Base-by-base conservation (phyloP, 768 basidiomycete genomes). In the Phlebiopsis gigantea region DNA sequence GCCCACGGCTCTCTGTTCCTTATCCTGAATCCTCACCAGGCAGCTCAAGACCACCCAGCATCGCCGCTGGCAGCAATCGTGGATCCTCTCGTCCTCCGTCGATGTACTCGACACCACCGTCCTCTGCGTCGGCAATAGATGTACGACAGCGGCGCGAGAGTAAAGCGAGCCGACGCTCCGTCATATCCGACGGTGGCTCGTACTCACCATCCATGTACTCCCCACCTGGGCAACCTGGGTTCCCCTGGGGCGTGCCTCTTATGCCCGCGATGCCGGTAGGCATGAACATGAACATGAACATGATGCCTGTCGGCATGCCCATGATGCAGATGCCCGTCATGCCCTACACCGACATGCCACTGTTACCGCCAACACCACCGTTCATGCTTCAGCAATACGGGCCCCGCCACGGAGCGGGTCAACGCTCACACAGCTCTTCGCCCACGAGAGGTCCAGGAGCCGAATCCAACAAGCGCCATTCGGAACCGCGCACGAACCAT, bases 321-420 rank as follows among this genome's bases (percentile, higher is more conserved):
- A 65, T 79, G 56, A 73, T 75, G 62, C 47, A 69, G 29, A 58
- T 69, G 46, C 67, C 72, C 52, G 57, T 58, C 65, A 70, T 61
- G 66, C 69, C 47, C 68, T 72, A 46, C 72, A 74, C 56, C 19
- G 84, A 88, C 61, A 80, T 81, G 78, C 85, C 87, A 6, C 72
- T 90, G 9, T 75, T 90, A 28, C 88, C 88, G 9, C 88, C 88
- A 5, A 77, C 82, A 1, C 80, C 88, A 22, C 86, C 88, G 12
- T 90, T 89, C 69, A 88, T 88, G 84, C 77, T 86, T 72, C 81
- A 81, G 54, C 77, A 81, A 56, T 81, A 67, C 28, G 72, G 74
- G 15, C 48, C 76, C 56, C 76, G 80, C 28, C 74, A 77, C 22
- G 71, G 68, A 21, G 66, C 68, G 48, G 61, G 60, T 34, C 60